A percentile compares a stretch with the other conserved stretches of the same genome.
Evolutionary conservation across 2,329 filamentous ascomycete species (phyloP).

Genomic region (Aspergillus sojae): DNA sequence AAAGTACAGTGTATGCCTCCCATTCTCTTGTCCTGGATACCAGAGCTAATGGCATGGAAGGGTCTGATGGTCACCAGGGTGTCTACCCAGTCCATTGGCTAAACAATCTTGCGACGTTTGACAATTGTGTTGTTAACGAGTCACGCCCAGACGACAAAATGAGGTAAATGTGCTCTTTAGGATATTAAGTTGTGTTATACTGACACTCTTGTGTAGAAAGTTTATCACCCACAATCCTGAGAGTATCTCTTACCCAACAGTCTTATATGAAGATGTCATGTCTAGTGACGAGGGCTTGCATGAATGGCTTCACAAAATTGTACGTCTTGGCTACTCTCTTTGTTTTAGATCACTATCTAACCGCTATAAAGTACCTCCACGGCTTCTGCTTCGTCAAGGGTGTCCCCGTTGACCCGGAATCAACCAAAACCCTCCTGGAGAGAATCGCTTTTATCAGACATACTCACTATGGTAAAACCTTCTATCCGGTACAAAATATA

Average conservation of each 20-base stretch:
- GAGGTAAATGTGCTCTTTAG: constrained; percentile 19
- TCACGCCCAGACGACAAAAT: constrained; percentile 10
- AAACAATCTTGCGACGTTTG: constrained; percentile 45
- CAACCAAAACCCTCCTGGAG: constrained; percentile 74
- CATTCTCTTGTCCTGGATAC: constrained; percentile 1
- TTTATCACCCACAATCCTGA: constrained; percentile 43
- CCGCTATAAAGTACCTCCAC: constrained; percentile 56
- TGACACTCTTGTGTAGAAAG: constrained; percentile 24
- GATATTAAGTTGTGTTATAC: not conserved
- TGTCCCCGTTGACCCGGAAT: constrained; percentile 68
- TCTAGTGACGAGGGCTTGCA: constrained; percentile 58
- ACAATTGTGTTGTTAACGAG: constrained; percentile 22
- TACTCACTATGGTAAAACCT: constrained; percentile 81
- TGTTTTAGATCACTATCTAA: constrained; percentile 10
- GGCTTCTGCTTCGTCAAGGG: constrained; percentile 79
- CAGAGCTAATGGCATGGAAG: constrained; percentile 43
- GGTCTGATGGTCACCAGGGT: constrained; percentile 71
- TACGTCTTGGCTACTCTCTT: constrained; percentile 22
- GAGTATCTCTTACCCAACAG: constrained; percentile 56
- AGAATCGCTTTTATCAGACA: constrained; percentile 83
- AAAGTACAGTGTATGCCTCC: constrained; percentile 54
- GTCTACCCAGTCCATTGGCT: constrained; percentile 68
- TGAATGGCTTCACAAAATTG: constrained; percentile 65
- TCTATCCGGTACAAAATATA: no score
- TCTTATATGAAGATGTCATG: constrained; percentile 66